Evolutionary conservation across 2,329 filamentous ascomycete genomes (phyloP), one percentile per base, ranked within the genome.

Genomic region (Diplodia scrobiculata): DNA sequence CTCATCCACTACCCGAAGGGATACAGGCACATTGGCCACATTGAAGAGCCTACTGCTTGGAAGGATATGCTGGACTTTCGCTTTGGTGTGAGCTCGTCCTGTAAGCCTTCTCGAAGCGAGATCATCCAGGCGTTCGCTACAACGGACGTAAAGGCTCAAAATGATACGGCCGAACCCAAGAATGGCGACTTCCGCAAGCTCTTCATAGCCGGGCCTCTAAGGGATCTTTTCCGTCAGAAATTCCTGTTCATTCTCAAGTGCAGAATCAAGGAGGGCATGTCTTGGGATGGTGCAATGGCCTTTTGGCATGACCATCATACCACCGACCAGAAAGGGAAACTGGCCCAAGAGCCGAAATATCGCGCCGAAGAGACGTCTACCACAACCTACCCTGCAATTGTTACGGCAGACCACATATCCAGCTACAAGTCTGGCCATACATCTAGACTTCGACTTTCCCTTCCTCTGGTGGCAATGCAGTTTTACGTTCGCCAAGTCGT

Each of bases 401-500:
- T 86, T 9, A 79, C 75, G 17, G 76, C 75, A 11, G 86, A 88
- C 68, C 84, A 87, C 71, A 76, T 86, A 45, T 19, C 41, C 41
- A 45, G 17, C 41, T 27, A 68, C 67, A 2, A 74, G 79, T 32
- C 69, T 47, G 2, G 51, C 68, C 41, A 45, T n/a, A n/a, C n/a
- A 1, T 59, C 64, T 2, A 53, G 72, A 1, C 71, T 76, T n/a
- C 67, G 74, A 13, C 72, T 81, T 53, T 87, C 85, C 1, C 80
- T 88, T 38, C 85, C 85, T 6, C 76, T 87, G 3, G 75, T 86
- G 2, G 82, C 81, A 1, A 91, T 91, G 83, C 90, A 96, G 69
- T 95, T 93, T 70, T 83, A 87, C 0, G 80, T 96, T 29, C 87
- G 89, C 1, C 90, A 92, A 71, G 87, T 97, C 67, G 84, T 90